Conservation (phyloP, 1,139 yeast species). For the Waltiozyma sp. region DNA sequence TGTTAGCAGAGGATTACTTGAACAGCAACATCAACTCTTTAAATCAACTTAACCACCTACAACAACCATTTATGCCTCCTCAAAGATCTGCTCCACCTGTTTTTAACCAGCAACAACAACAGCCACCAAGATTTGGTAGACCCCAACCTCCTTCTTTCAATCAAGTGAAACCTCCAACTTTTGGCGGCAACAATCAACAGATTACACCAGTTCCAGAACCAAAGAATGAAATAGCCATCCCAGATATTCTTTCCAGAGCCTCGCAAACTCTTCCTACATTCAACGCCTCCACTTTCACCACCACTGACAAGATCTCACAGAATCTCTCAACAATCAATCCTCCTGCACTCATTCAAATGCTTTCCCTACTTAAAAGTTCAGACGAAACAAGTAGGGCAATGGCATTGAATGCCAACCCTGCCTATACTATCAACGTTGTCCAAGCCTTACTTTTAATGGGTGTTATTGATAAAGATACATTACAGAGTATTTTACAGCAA, state of each 20-base stretch:
- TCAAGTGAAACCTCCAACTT: background rate
- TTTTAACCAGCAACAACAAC: background rate
- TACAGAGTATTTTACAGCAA: slow-evolving; percentile 27
- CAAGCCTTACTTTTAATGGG: slow-evolving; percentile 75
- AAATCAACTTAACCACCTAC: background rate
- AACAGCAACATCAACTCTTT: background rate
- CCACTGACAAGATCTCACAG: slow-evolving; percentile 30
- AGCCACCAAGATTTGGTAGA: slow-evolving; percentile 1
- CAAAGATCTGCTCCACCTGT: background rate
- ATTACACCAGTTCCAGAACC: too few relatives aligned
- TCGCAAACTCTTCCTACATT: slow-evolving; percentile 41
- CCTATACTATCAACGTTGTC: slow-evolving; percentile 53
- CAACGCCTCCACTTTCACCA: slow-evolving; percentile 29
- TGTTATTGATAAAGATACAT: slow-evolving; percentile 55
- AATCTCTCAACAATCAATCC: slow-evolving; percentile 58
- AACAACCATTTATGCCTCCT: background rate
- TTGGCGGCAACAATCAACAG: too few relatives aligned
- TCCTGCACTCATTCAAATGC: slow-evolving; percentile 52
- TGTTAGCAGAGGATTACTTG: slow-evolving; percentile 18
- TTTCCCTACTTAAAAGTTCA: slow-evolving; percentile 48
- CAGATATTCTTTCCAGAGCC: slow-evolving; percentile 37
- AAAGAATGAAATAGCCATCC: slow-evolving; percentile 22
- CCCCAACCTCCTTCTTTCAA: background rate
- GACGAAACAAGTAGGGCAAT: slow-evolving; percentile 38
- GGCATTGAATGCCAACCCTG: slow-evolving; percentile 43